A percentile compares a stretch with the other conserved stretches of the same genome.
phyloP scores from a whole-genome alignment of 768 basidiomycete species.

The Lentinus brumalis region DNA sequence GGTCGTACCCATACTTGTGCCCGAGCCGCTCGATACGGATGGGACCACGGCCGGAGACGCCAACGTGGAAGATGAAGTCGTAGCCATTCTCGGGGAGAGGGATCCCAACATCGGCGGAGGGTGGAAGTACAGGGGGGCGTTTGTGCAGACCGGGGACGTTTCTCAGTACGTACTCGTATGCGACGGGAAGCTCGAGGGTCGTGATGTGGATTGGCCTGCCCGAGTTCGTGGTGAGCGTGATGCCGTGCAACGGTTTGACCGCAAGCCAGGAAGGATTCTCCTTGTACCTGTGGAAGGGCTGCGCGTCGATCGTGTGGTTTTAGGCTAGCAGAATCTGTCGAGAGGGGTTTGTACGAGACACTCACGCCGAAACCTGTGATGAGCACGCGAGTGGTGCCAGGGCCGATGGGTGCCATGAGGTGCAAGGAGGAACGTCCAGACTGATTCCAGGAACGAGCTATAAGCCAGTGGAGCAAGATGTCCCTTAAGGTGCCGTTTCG shows the following conservation, averaged over 20 bases:
- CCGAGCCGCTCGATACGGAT: conserved; percentile 62
- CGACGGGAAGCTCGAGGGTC: conserved; percentile 1
- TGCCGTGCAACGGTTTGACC: conserved; percentile 61
- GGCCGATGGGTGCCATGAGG: conserved; percentile 35
- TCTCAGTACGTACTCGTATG: conserved; percentile 44
- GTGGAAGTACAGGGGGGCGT: conserved; percentile 53
- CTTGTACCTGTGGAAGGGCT: conserved; percentile 26
- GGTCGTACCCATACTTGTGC: conserved; percentile 70
- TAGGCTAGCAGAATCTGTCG: not conserved
- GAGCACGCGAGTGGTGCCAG: conserved; percentile 43
- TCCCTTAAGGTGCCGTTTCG: too few relatives aligned
- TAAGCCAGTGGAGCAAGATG: too few relatives aligned
- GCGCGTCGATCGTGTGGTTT: not conserved
- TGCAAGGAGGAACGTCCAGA: not conserved
- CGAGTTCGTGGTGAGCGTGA: conserved; percentile 43
- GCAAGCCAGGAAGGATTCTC: conserved; percentile 77
- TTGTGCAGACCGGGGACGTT: conserved; percentile 60
- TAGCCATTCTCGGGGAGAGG: conserved; percentile 51
- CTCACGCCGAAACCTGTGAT: conserved; percentile 59
- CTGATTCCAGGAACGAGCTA: too few relatives aligned
- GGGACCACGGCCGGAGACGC: conserved; percentile 64
- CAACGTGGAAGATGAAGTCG: conserved; percentile 73
- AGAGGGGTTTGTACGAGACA: not conserved
- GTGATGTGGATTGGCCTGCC: not conserved
- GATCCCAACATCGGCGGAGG: conserved; percentile 42